Conservation (phyloP, 768 basidiomycete genomes). For the Leccinum aurantiacum region DNA sequence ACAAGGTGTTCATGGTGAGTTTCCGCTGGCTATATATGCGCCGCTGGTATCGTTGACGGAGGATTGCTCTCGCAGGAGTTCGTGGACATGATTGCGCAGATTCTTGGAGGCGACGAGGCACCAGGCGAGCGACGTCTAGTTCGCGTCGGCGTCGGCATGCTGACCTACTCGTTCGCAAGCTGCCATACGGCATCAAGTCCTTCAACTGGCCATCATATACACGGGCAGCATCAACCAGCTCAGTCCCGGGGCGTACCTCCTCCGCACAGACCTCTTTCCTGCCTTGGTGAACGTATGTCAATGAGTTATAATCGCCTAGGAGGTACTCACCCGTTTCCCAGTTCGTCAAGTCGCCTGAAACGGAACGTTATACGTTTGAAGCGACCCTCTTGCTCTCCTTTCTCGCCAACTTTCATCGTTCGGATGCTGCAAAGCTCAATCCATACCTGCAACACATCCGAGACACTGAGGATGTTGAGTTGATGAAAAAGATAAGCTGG, state of each 20-base stretch:
- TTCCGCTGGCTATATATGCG: not conserved
- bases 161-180: conserved; percentile 34
- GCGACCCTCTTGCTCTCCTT: conserved; percentile 58
- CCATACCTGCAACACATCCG: conserved; percentile 57
- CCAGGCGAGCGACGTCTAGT: conserved; percentile 30
- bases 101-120: conserved; percentile 43
- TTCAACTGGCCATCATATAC: conserved; percentile 59
- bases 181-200: conserved; percentile 47
- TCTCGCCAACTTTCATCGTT: conserved; percentile 71
- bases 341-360: conserved; percentile 58
- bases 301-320: not conserved
- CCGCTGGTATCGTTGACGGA: not conserved
- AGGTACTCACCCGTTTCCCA: conserved; percentile 22
- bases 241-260: conserved; percentile 71
- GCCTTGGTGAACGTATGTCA: conserved; percentile 47
- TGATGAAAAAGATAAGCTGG: conserved; percentile 48
- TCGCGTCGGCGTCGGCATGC: not conserved
- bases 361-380: conserved; percentile 57
- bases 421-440: conserved; percentile 68
- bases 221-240: conserved; percentile 60
- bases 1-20: conserved; percentile 10
- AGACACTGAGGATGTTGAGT: conserved; percentile 44
- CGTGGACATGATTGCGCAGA: conserved; percentile 44
- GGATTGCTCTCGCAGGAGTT: conserved; percentile 43
- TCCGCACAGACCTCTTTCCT: conserved; percentile 61